Evolutionary conservation across 1,284 basidiomycete species (phyloP).

Genomic region (Ustilago trichophora): DNA sequence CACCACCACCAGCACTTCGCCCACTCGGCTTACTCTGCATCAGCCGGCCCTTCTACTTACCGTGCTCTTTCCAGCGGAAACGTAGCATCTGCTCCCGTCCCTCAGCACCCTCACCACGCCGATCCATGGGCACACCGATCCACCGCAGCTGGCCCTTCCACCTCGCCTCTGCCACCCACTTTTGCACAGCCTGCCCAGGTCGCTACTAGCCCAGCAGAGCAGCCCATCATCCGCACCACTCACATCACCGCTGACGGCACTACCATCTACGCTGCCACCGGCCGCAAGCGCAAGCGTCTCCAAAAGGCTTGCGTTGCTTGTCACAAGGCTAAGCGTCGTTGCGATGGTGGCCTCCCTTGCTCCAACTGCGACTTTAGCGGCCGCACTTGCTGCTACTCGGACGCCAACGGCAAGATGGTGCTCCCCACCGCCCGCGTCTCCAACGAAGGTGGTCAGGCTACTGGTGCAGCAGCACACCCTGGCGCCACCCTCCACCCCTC

Average conservation of each 20-base stretch:
- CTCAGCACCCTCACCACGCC: conserved; percentile 16
- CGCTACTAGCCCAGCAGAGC: conserved; percentile 11
- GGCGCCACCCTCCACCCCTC: conserved; percentile 23
- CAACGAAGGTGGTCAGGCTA: conserved; percentile 19
- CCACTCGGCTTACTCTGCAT: conserved; percentile 41
- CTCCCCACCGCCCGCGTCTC: conserved; percentile 45
- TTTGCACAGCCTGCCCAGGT: conserved; percentile 13
- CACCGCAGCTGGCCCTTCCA: conserved; percentile 5
- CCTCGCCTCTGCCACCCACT: conserved; percentile 26
- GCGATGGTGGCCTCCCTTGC: conserved; percentile 70
- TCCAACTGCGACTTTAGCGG: conserved; percentile 69
- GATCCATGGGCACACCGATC: conserved; percentile 23
- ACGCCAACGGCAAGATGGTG: conserved; percentile 51
- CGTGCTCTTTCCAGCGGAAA: conserved; percentile 36
- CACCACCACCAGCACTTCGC: conserved; percentile 23
- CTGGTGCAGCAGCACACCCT: conserved; percentile 2
- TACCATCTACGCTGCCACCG: conserved; percentile 53
- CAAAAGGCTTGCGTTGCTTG: conserved; percentile 62
- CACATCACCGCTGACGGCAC: conserved; percentile 45
- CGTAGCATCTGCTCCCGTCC: conserved; percentile 3
- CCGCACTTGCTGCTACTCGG: conserved; percentile 67
- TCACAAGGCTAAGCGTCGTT: conserved; percentile 69
- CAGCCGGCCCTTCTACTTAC: conserved; percentile 45
- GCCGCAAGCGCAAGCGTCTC: conserved; percentile 60
- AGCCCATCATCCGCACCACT: conserved; percentile 40